Percentiles rank a stretch among this genome's conserved stretches.
Conservation (phyloP, 2,329 filamentous ascomycete genomes). For the Corinectria fuckeliana region DNA sequence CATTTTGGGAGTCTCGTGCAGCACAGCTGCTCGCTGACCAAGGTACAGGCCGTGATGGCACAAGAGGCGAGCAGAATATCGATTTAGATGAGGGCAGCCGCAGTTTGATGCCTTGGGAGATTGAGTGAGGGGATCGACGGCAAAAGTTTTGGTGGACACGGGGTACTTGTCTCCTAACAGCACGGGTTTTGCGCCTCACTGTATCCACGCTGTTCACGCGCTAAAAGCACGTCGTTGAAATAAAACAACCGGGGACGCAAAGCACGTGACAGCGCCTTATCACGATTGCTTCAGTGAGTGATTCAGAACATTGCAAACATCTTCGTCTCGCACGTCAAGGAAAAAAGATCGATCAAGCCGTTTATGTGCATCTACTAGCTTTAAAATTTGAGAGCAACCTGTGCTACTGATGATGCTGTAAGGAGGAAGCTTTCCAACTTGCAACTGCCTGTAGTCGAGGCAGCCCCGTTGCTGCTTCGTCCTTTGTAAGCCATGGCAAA, state of each 20-base stretch:
- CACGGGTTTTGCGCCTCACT: neutral
- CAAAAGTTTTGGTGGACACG: conserved; percentile 29
- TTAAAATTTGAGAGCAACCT: neutral
- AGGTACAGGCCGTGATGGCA: neutral
- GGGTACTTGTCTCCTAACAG: conserved; percentile 27
- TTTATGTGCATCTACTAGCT: rapidly evolving
- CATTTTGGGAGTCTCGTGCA: conserved; percentile 59
- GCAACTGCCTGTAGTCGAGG: neutral
- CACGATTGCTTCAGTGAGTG: neutral
- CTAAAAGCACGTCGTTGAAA: neutral
- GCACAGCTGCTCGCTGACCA: neutral
- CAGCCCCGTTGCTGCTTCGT: neutral
- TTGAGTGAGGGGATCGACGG: conserved; percentile 29
- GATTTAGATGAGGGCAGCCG: neutral
- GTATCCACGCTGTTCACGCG: neutral
- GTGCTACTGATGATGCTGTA: neutral
- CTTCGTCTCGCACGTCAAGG: neutral
- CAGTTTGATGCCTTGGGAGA: neutral
- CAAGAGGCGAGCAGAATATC: neutral
- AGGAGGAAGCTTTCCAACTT: neutral
- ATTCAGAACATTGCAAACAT: neutral
- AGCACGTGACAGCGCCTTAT: conserved; percentile 1
- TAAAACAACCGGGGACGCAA: neutral
- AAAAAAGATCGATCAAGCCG: neutral
- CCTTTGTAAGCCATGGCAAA: neutral